Evolutionary conservation across 139 green algal genomes (phyloP), one percentile per base, ranked within the genome.

Genomic region (Coccomyxa sp.): DNA sequence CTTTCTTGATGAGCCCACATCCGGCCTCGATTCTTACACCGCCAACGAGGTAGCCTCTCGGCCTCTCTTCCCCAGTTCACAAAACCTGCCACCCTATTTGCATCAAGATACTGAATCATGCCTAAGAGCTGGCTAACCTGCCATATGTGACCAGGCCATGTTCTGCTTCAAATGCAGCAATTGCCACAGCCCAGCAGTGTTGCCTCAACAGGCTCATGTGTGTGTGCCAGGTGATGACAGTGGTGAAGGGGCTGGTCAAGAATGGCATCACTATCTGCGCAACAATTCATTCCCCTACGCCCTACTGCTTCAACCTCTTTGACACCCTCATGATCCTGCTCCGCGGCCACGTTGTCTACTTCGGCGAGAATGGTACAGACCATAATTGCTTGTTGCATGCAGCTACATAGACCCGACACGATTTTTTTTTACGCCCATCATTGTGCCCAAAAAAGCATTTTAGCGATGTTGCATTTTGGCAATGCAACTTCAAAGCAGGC

Each of bases 241-340:
- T 86, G n/a, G 79, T 91, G 27, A 83, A 84, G 51, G 63, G 18
- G 15, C 76, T 90, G 67, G 58, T 75, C 15, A 57, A 59, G 15
- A 31, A 28, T 13, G 86, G 88, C 51, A 88, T 93, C 17, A 93
- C 93, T 28, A 86, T 93, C 17, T 85, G 87, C 31, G 83, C 88
- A 58, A 94, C 91, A 81, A 92, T 96, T 81, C 93, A 96, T 85
- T 90, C 85, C 12, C 93, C 93, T 23, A 90, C 90, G 0, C 85
- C 91, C 67, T 91, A 90, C 84, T 87, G 83, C 79, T 96, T 95
- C 87, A 82, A 57, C 31, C 89, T 96, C 25, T 96, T 96, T 80
- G 90, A 96, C 90, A 68, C 79, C 58, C 76, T 90, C 17, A 79
- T 91, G 67, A 77, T 92, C 31, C 77, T 88, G 51, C 63, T 88